phyloP scores from a whole-genome alignment of 352 stramenopile species.

The Phytopythium litorale region DNA sequence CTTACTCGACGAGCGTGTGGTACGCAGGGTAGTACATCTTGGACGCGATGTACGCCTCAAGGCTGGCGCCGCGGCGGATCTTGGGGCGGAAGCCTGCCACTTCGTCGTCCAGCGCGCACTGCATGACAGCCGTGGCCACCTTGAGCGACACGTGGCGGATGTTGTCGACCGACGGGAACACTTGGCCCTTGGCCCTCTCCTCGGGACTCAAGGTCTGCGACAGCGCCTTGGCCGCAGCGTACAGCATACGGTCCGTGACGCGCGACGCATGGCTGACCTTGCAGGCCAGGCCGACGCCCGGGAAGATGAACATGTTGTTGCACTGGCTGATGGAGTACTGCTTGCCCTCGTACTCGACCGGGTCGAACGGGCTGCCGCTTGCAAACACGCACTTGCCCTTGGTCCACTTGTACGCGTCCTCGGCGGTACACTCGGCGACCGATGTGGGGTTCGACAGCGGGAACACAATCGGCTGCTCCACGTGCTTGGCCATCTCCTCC shows the following conservation, averaged over 20 bases:
- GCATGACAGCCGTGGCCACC: slow-evolving; percentile 91
- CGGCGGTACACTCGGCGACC: slow-evolving; percentile 94
- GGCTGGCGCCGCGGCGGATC: slow-evolving; percentile 62
- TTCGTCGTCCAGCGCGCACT: slow-evolving; percentile 86
- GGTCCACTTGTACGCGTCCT: slow-evolving; percentile 97
- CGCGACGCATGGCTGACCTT: slow-evolving; percentile 75
- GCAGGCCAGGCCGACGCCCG: slow-evolving; percentile 91
- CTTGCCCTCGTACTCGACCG: slow-evolving; percentile 86
- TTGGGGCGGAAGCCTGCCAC: slow-evolving; percentile 75
- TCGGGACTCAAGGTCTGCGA: slow-evolving; percentile 91
- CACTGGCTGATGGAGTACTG: slow-evolving; percentile 82
- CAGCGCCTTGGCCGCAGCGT: slow-evolving; percentile 92
- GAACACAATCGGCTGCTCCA: slow-evolving; percentile 94
- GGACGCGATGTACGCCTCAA: slow-evolving; percentile 87
- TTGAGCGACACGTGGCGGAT: slow-evolving; percentile 93
- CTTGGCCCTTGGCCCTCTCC: slow-evolving; percentile 89
- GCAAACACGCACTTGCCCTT: slow-evolving; percentile 95
- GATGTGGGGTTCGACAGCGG: slow-evolving; percentile 96
- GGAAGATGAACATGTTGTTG: slow-evolving; percentile 99
- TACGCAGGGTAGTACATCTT: slow-evolving; percentile 97
- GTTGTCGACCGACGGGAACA: slow-evolving; percentile 92
- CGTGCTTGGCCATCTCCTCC: slow-evolving; percentile 87
- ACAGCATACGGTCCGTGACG: slow-evolving; percentile 95
- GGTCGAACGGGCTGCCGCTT: slow-evolving; percentile 94
- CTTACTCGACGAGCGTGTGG: slow-evolving; percentile 89